Evolutionary conservation across 1,284 basidiomycete genomes (phyloP).

Genomic region (Naganishia liquefaciens): DNA sequence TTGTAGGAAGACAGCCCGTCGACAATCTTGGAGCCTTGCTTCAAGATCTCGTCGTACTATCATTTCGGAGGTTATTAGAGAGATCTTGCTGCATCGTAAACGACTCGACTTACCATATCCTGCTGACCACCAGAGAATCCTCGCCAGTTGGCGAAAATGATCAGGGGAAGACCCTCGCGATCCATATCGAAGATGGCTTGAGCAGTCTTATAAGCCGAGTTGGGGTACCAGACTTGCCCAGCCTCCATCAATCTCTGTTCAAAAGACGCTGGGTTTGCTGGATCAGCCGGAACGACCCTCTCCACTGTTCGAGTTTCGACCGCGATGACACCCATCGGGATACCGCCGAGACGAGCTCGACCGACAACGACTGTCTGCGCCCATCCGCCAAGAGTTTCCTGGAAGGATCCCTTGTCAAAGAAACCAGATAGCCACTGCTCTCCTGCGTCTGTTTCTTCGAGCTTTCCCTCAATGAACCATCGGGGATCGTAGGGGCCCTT

Average conservation of each 20-base stretch:
- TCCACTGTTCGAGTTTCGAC: conserved; percentile 98
- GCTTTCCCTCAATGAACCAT: conserved; percentile 94
- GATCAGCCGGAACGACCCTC: conserved; percentile 94
- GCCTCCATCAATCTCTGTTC: conserved; percentile 99
- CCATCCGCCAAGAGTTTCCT: conserved; percentile 68
- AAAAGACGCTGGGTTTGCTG: conserved; percentile 96
- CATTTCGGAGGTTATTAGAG: not conserved
- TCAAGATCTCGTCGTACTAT: conserved; percentile 82
- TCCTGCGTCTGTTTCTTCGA: conserved; percentile 67
- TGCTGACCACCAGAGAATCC: conserved; percentile 99
- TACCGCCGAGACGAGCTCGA: conserved; percentile 92
- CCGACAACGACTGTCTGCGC: conserved; percentile 95
- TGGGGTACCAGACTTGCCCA: conserved; percentile 99
- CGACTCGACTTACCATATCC: conserved; percentile 69
- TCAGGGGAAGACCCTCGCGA: conserved; percentile 91
- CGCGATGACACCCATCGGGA: conserved; percentile 96
- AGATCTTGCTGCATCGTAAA: not conserved
- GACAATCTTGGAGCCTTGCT: conserved; percentile 95
- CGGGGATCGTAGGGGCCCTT: conserved; percentile 96
- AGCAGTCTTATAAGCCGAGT: conserved; percentile 99
- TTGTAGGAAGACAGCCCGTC: conserved; percentile 96
- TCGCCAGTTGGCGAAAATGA: conserved; percentile 99
- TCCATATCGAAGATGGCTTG: conserved; percentile 99
- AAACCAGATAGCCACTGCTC: conserved; percentile 81
- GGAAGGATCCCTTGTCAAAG: conserved; percentile 92